Evolutionary conservation across 2,329 filamentous ascomycete species (phyloP).

Genomic region (Zasmidium angulare): DNA sequence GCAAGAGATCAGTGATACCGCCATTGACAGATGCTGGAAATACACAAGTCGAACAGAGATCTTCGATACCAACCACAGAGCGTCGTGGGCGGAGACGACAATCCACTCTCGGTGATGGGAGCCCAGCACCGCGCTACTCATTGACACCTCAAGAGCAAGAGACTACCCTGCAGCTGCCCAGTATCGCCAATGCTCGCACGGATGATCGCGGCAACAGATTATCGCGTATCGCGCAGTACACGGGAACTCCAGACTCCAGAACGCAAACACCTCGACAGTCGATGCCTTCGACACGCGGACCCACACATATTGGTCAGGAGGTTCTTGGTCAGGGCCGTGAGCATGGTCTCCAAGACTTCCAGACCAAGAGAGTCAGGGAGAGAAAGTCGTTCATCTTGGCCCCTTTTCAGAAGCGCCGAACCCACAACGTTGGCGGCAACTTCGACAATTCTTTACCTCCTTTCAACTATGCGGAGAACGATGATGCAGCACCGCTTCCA

Average conservation of each 20-base stretch:
- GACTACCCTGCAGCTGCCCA: constrained; percentile 17
- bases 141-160: constrained; percentile 9
- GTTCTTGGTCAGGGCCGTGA: constrained; percentile 38
- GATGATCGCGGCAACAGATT: constrained; percentile 16
- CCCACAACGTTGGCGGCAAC: constrained; percentile 8
- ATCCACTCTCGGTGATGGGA: constrained; percentile 25
- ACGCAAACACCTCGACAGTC: not conserved
- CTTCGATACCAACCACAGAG: constrained; percentile 6
- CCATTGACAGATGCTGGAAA: constrained; percentile 5
- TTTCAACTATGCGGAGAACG: constrained; percentile 28
- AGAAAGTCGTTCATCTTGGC: constrained; percentile 46
- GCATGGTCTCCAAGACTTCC: constrained; percentile 42
- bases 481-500: constrained; percentile 15
- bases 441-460: constrained; percentile 30
- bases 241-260: not conserved
- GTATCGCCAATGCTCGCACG: constrained; percentile 7
- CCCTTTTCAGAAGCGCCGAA: constrained; percentile 44
- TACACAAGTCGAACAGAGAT: constrained; percentile 2
- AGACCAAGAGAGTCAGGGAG: constrained; percentile 41
- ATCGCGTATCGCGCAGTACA: constrained; percentile 10
- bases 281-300: not conserved
- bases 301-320: constrained; percentile 27
- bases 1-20: constrained; percentile 24
- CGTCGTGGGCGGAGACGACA: constrained; percentile 17
- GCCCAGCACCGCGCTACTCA: constrained; percentile 25